Evolutionary conservation across 1,284 basidiomycete species (phyloP), one percentile per base, ranked within the genome.

Genomic region (Ustilago xerochloae): DNA sequence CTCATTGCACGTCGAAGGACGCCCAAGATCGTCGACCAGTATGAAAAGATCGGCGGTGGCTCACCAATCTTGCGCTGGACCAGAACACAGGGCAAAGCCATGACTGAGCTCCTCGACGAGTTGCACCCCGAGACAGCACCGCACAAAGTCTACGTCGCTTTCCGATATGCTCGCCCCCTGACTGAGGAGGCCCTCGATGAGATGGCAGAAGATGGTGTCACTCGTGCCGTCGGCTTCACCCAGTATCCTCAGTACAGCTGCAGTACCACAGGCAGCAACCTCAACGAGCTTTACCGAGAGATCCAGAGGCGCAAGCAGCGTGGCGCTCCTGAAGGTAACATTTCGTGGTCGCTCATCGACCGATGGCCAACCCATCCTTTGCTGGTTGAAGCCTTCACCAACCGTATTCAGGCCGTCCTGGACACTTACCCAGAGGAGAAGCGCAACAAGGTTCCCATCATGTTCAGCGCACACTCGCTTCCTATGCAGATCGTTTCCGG

Each of bases 241-340:
- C 97, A 99, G 86, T 99, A 99, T 84, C 97, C 97, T 1, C 97
- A 99, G 85, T 99, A 99, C 86, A 94, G 92, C 81, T 99, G 97
- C 86, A 94, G 92, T 71, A 99, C 97, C 5, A 99, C 97, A 0
- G 97, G 97, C 38, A 96, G 93, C 86, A 94, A 92, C 83, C 84
- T 99, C 80, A 99, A 99, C 83, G 96, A 99, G 86, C 87, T 99
- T 39, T 97, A 90, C 84, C 81, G 85, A 57, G 85, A 86, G 64
- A 73, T 90, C 86, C 83, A 79, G 82, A 88, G 35, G 84, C 68
- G 81, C 16, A 73, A 75, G 43, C 59, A 71, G 47, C 51, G 61
- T 4, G 84, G 82, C 77, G 85, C 48, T 12, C 77, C 63, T 6
- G 88, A 89, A 49, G 87, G 86, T 35, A 81, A 86, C 63, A 90